Base-by-base conservation (phyloP, 441 rosid species). In the Manihot esculenta region DNA sequence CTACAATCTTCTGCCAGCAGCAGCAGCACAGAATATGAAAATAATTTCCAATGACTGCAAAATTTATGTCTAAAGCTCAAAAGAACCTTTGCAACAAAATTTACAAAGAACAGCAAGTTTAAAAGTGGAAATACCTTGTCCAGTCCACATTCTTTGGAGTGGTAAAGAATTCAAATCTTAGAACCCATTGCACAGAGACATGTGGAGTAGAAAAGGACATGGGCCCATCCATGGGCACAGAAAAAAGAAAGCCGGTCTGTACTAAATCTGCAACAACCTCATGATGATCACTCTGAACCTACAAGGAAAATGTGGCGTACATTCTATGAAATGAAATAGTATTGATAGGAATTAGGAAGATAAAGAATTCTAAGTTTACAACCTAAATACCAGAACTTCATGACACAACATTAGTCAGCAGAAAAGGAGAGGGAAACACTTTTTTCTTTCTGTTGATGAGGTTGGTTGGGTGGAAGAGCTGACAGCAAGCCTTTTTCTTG, bases 221-320 rank as follows among this genome's bases (percentile, higher is more conserved):
- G 23, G 98, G 97, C 35, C 98, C 99, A 77, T 94, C 98, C 82
- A 83, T 85, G 33, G 98, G 99, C 80, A 94, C 79, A 48, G 97
- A 89, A 76, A 94, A 94, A 20, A 90, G 94, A 82, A 94, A 94
- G 85, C 99, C 88, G 20, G 99, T 88, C 76, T 94, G 99, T 72
- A 92, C 84, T 82, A 92, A 80, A 82, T 94, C 97, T 47, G 98
- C 97, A 72, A 94, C 98, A 54, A 92, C 86, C 79, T 94, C 98
- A 50, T 94, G 90, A 81, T 91, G 94, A 85, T 94, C 98, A 64
- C 98, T 92, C 78, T 90, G 97, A 69, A 92, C 86, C 99, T 94
- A 74, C 77, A 71, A 67, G 64, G 55, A 83, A 45, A 41, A 76
- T 53, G 23, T 21, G 14, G 12, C 47, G 66, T 53, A 68, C 11